These are phyloP conservation scores for Pulveroboletus ravenelii DNA, from an alignment of 768 basidiomycete genomes.

Conservation along the genomic window DNA sequence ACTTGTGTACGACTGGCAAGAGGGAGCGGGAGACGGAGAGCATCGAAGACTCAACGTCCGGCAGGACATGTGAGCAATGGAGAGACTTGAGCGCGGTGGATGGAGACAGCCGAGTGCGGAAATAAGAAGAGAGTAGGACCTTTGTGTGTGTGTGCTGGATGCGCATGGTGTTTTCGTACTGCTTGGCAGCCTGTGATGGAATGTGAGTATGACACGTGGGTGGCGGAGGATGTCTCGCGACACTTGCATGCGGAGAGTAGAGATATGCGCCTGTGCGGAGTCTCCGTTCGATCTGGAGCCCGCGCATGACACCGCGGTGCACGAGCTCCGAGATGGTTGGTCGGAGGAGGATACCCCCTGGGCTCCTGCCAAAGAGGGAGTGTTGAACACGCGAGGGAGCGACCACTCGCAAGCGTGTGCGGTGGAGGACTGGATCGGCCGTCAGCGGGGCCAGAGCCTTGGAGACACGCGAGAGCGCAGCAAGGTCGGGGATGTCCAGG, in stretches of 20 bases:
- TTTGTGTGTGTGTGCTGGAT: conserved; percentile 53
- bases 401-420: conserved; percentile 53
- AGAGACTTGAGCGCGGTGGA: conserved; percentile 41
- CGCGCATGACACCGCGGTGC: conserved; percentile 66
- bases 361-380: conserved; percentile 55
- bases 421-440: conserved; percentile 60
- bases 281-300: conserved; percentile 58
- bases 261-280: conserved; percentile 67
- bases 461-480: conserved; percentile 44
- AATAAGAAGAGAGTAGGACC: conserved; percentile 47
- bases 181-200: conserved; percentile 50
- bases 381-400: conserved; percentile 67
- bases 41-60: conserved; percentile 60
- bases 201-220: conserved; percentile 5
- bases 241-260: conserved; percentile 51
- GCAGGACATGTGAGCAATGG: conserved; percentile 49
- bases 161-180: conserved; percentile 56
- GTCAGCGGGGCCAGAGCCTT: conserved; percentile 48
- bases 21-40: conserved; percentile 54
- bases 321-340: conserved; percentile 66
- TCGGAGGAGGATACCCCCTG: conserved; percentile 51
- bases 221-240: neutral
- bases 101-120: conserved; percentile 43
- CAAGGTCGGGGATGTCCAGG: conserved; percentile 70
- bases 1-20: conserved; percentile 56